Percentiles rank a stretch among this genome's conserved stretches.
These are phyloP conservation scores for Penicillium vulpinum DNA, from an alignment of 2,329 filamentous ascomycete species.

Conservation along the genomic window DNA sequence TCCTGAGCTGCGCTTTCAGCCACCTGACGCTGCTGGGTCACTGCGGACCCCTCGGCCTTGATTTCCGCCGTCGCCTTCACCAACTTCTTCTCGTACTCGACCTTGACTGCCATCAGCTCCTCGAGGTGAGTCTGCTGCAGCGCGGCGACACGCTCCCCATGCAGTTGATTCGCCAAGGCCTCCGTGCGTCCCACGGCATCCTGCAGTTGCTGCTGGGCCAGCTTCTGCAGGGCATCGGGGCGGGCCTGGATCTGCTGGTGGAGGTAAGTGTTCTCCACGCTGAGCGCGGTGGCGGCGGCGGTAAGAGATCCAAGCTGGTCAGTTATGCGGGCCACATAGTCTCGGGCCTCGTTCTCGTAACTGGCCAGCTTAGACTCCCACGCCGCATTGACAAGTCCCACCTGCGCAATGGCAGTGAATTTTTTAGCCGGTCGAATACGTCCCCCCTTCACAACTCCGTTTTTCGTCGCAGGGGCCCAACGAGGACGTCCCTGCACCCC, in stretches of 20 bases:
- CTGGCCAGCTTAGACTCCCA: not conserved
- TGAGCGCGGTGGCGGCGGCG: not conserved
- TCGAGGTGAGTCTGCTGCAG: not conserved
- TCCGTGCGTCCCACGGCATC: not conserved
- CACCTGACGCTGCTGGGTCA: not conserved
- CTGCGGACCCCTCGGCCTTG: not conserved
- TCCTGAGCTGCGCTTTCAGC: no score
- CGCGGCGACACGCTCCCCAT: not conserved
- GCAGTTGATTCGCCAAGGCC: not conserved
- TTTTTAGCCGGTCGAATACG: not conserved
- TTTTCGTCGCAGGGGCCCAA: not conserved
- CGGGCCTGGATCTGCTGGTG: not conserved
- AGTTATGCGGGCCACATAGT: not conserved
- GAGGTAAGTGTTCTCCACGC: not conserved
- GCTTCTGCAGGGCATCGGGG: not conserved
- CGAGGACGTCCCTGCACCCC: not conserved
- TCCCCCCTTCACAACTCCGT: not conserved
- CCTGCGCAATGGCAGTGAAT: constrained; percentile 1
- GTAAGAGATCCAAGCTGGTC: not conserved
- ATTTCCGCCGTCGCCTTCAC: not conserved
- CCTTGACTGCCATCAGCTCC: not conserved
- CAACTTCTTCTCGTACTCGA: not conserved
- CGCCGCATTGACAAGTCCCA: not conserved
- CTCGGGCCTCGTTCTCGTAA: not conserved
- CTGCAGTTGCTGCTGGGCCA: not conserved